Conservation (phyloP, 441 rosid species). For the Erysimum cheiri region DNA sequence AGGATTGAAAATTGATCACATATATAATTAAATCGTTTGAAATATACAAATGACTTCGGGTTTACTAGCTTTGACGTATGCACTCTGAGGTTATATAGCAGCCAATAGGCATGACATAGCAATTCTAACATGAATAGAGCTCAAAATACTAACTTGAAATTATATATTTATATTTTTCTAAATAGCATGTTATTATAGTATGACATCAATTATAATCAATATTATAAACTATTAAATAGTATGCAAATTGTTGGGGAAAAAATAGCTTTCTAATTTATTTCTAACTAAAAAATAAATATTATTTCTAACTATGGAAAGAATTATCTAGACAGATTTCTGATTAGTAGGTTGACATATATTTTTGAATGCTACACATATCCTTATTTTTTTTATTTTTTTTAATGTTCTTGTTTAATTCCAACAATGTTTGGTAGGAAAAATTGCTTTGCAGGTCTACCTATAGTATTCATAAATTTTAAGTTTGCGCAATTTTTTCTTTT, state of each 20-base stretch:
- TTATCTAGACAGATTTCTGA: slow-evolving; percentile 17
- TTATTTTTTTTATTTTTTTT: too few relatives aligned
- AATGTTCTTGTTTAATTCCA: slow-evolving; percentile 13
- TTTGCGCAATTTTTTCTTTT: neutral
- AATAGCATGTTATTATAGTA: neutral
- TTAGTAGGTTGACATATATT: slow-evolving; percentile 17
- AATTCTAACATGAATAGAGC: neutral
- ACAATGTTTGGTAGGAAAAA: slow-evolving; percentile 3
- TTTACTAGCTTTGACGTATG: slow-evolving; percentile 14
- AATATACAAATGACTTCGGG: neutral
- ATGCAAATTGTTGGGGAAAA: neutral
- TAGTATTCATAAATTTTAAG: neutral
- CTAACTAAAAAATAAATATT: too few relatives aligned
- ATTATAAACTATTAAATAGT: neutral
- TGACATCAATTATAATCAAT: neutral
- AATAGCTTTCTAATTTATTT: neutral
- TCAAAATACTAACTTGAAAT: neutral
- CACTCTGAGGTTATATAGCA: neutral
- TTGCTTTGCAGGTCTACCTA: slow-evolving; percentile 23
- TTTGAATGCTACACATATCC: slow-evolving; percentile 16
- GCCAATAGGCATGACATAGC: neutral
- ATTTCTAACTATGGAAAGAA: slow-evolving; percentile 8
- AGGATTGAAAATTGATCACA: neutral
- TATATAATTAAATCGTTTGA: slow-evolving; percentile 6
- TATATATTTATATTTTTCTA: neutral